Evolutionary conservation across 345 rosid species (phyloP).

Genomic region (Dimocarpus longan): DNA sequence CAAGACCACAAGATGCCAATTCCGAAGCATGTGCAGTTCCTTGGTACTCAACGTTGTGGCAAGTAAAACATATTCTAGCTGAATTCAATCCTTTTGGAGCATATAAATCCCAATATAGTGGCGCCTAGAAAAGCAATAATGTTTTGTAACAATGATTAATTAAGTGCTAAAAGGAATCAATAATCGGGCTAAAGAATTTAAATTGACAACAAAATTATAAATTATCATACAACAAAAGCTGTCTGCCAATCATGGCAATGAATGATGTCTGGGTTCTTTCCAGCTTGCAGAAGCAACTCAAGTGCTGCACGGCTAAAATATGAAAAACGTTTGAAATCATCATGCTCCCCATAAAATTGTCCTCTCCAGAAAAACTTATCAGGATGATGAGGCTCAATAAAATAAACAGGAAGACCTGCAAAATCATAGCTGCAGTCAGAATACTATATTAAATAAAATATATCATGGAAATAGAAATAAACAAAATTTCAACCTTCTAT

Average conservation of each 20-base stretch:
- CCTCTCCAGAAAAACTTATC: conserved; percentile 97
- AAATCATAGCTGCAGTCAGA: conserved; percentile 34
- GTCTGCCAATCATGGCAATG: conserved; percentile 99
- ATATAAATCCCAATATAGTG: conserved; percentile 93
- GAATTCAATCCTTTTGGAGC: conserved; percentile 90
- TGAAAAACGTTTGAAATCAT: conserved; percentile 94
- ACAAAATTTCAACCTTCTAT: conserved; percentile 63
- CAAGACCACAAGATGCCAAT: conserved; percentile 90
- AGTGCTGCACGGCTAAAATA: conserved; percentile 96
- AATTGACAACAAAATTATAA: conserved; percentile 3
- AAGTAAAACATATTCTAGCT: conserved; percentile 96
- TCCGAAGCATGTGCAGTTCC: conserved; percentile 88
- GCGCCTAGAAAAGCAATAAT: conserved; percentile 62
- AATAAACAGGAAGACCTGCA: conserved; percentile 94
- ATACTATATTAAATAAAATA: background rate
- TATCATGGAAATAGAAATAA: conserved; percentile 16
- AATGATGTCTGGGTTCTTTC: conserved; percentile 93
- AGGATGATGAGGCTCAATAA: conserved; percentile 97
- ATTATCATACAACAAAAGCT: conserved; percentile 81
- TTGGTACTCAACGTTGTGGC: conserved; percentile 99
- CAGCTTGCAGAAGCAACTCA: conserved; percentile 86
- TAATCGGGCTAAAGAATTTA: background rate
- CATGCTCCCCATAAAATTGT: conserved; percentile 85
- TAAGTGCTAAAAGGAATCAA: conserved; percentile 8
- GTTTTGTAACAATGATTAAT: conserved; percentile 21